Conservation (phyloP, 306 rosid genomes). For the Coriaria nepalensis region DNA sequence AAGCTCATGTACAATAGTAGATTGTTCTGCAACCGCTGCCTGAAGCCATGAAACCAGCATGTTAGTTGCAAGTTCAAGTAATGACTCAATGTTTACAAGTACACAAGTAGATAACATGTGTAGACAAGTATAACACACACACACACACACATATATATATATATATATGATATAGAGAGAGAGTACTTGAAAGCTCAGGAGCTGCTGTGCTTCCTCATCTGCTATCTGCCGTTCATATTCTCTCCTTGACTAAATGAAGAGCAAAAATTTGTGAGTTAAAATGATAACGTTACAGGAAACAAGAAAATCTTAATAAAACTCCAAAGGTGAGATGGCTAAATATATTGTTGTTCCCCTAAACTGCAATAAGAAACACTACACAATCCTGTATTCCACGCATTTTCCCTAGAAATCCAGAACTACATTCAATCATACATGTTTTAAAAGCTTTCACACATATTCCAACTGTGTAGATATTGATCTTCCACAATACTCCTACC, state of each 20-base stretch:
- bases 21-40: slow-evolving; percentile 69
- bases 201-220: slow-evolving; percentile 57
- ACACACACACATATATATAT: slow-evolving; percentile 5
- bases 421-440: too few relatives aligned
- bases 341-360: background rate
- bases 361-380: background rate
- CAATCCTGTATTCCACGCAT: background rate
- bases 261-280: background rate
- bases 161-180: too few relatives aligned
- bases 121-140: background rate
- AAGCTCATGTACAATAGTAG: slow-evolving; percentile 40
- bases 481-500: slow-evolving; percentile 20
- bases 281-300: background rate
- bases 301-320: background rate
- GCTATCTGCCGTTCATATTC: slow-evolving; percentile 69
- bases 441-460: too few relatives aligned
- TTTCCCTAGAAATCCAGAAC: too few relatives aligned
- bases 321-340: background rate
- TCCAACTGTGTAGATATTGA: too few relatives aligned
- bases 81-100: slow-evolving; percentile 1
- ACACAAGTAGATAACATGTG: background rate
- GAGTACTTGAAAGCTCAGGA: slow-evolving; percentile 59
- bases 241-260: slow-evolving; percentile 45
- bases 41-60: slow-evolving; percentile 22
- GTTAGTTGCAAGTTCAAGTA: slow-evolving; percentile 3